A percentile compares a stretch with the other conserved stretches of the same genome.
Conservation (phyloP, 352 stramenopile genomes). For the Phytophthora palmivora region DNA sequence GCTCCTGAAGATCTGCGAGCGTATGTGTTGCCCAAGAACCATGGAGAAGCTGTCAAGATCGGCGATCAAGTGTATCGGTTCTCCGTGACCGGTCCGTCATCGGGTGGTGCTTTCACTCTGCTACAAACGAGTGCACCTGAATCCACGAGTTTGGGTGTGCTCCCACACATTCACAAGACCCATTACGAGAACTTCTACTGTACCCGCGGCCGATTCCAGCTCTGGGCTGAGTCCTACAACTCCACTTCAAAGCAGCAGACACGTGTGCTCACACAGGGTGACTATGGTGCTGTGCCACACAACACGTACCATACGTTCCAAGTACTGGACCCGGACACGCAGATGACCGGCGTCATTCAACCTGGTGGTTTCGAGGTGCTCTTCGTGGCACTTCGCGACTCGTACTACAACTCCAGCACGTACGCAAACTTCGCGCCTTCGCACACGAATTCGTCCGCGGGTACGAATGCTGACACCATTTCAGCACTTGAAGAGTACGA, state of each 20-base stretch:
- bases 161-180: slow-evolving; percentile 62
- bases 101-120: slow-evolving; percentile 46
- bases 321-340: slow-evolving; percentile 60
- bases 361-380: slow-evolving; percentile 60
- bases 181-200: slow-evolving; percentile 74
- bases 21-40: slow-evolving; percentile 61
- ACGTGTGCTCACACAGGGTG: slow-evolving; percentile 55
- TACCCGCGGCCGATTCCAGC: slow-evolving; percentile 56
- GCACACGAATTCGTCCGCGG: slow-evolving; percentile 36
- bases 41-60: slow-evolving; percentile 42
- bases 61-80: slow-evolving; percentile 59
- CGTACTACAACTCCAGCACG: slow-evolving; percentile 50
- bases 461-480: slow-evolving; percentile 41
- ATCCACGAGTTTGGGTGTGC: slow-evolving; percentile 53
- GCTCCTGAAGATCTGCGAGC: slow-evolving; percentile 47
- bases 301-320: slow-evolving; percentile 69
- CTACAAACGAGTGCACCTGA: slow-evolving; percentile 58
- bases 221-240: slow-evolving; percentile 50
- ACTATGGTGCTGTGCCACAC: slow-evolving; percentile 64
- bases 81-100: slow-evolving; percentile 60
- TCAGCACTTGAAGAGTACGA: slow-evolving; percentile 53
- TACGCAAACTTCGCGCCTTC: slow-evolving; percentile 53
- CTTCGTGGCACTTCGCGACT: slow-evolving; percentile 56
- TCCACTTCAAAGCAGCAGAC: slow-evolving; percentile 44
- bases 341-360: slow-evolving; percentile 66